phyloP scores from a whole-genome alignment of 495 filamentous ascomycete species.

The Penicillium angulare region DNA sequence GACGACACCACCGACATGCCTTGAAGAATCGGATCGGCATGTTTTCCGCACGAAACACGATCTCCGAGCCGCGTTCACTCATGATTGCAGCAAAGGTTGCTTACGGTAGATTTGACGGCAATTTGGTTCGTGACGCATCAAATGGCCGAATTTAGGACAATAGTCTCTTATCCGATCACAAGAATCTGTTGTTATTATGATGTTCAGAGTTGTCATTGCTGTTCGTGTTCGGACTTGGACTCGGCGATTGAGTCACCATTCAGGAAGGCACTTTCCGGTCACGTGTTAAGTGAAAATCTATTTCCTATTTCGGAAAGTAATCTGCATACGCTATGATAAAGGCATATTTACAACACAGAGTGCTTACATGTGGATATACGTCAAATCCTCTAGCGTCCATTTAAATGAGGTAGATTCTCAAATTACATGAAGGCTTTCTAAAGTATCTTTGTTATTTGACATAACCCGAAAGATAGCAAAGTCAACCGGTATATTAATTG shows the following conservation, averaged over 20 bases:
- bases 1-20: constrained; percentile 42
- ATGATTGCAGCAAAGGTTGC: constrained; percentile 10
- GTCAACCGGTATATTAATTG: no score
- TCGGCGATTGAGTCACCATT: background rate
- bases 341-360: background rate
- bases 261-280: constrained; percentile 12
- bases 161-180: background rate
- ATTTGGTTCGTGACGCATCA: background rate
- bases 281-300: constrained; percentile 1
- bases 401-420: no score
- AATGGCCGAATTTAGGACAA: background rate
- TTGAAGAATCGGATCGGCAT: constrained; percentile 39
- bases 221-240: background rate
- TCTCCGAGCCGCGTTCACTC: constrained; percentile 34
- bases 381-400: no score
- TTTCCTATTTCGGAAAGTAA: background rate
- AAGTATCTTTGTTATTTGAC: no score
- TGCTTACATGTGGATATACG: background rate
- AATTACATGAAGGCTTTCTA: no score
- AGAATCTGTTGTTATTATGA: background rate
- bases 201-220: background rate
- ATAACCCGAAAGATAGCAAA: no score
- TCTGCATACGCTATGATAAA: background rate
- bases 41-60: constrained; percentile 36
- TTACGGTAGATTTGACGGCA: no score